Conservation (phyloP, 805 yeast species). For the Candida succiphila region DNA sequence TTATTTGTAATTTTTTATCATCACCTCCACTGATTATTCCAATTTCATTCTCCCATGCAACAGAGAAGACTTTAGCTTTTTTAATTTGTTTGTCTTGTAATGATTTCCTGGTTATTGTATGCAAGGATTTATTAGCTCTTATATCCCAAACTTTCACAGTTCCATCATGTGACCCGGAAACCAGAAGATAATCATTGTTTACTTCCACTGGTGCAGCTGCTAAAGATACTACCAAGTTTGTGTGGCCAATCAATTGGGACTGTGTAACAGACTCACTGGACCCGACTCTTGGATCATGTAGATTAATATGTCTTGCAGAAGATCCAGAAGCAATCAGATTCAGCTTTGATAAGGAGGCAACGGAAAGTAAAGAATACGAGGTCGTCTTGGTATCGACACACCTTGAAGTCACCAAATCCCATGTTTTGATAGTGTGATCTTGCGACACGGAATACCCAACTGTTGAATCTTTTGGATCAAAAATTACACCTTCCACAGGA, state of each 20-base stretch:
- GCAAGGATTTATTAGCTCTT: slow-evolving; percentile 73
- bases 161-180: slow-evolving; percentile 95
- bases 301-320: slow-evolving; percentile 91
- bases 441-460: slow-evolving; percentile 93
- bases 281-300: slow-evolving; percentile 80
- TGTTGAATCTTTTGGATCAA: slow-evolving; percentile 61
- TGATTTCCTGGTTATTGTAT: slow-evolving; percentile 70
- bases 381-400: slow-evolving; percentile 85
- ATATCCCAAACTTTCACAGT: slow-evolving; percentile 94
- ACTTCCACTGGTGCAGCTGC: slow-evolving; percentile 69
- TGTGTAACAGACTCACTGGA: slow-evolving; percentile 52
- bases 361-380: slow-evolving; percentile 72
- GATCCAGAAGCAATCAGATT: slow-evolving; percentile 87
- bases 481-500: slow-evolving; percentile 79
- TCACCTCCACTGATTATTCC: slow-evolving; percentile 92
- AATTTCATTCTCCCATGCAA: slow-evolving; percentile 69
- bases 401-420: slow-evolving; percentile 87
- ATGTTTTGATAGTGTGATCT: slow-evolving; percentile 90
- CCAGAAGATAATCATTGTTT: slow-evolving; percentile 70
- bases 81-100: slow-evolving; percentile 25
- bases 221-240: slow-evolving; percentile 79
- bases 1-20: slow-evolving; percentile 87
- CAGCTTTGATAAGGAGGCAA: slow-evolving; percentile 55
- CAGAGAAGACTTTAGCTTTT: slow-evolving; percentile 69
- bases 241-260: slow-evolving; percentile 76